Percentiles rank a stretch among this genome's conserved stretches.
Conservation (phyloP, 306 rosid species). For the Prunus davidiana region DNA sequence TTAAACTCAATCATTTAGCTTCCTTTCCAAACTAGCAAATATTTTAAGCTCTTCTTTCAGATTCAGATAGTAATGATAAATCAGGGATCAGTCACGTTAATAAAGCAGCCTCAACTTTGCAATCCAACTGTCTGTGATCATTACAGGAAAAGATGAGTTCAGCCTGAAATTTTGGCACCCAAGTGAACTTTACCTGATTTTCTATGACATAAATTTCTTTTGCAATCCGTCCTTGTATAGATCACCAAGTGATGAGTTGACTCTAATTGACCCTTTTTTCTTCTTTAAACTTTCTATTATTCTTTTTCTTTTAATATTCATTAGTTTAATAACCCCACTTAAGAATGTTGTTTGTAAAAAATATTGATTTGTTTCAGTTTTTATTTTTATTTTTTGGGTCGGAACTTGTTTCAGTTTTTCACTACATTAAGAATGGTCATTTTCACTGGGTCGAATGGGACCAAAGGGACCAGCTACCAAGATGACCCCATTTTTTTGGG, state of each 20-base stretch:
- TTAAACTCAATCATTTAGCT: background rate
- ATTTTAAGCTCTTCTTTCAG: background rate
- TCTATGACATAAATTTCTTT: background rate
- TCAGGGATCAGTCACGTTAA: slow-evolving; percentile 13
- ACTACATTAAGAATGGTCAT: slow-evolving; percentile 5
- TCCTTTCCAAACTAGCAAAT: background rate
- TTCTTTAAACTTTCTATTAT: background rate
- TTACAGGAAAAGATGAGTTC: slow-evolving; percentile 5
- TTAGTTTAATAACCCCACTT: background rate
- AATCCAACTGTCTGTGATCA: slow-evolving; percentile 4
- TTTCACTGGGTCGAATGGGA: background rate
- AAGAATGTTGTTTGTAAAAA: background rate
- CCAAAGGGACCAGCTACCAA: background rate
- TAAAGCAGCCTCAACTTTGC: slow-evolving; percentile 12
- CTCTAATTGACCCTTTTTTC: background rate
- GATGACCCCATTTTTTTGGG: slow-evolving; percentile 9
- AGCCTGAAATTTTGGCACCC: background rate
- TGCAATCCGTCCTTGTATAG: background rate
- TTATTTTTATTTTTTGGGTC: background rate
- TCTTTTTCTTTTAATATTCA: background rate
- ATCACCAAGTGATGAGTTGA: background rate
- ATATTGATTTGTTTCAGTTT: background rate
- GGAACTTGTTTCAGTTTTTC: background rate
- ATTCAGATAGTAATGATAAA: background rate
- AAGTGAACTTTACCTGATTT: background rate